Conservation (phyloP, 352 stramenopile genomes). For the Phytophthora fragariae region DNA sequence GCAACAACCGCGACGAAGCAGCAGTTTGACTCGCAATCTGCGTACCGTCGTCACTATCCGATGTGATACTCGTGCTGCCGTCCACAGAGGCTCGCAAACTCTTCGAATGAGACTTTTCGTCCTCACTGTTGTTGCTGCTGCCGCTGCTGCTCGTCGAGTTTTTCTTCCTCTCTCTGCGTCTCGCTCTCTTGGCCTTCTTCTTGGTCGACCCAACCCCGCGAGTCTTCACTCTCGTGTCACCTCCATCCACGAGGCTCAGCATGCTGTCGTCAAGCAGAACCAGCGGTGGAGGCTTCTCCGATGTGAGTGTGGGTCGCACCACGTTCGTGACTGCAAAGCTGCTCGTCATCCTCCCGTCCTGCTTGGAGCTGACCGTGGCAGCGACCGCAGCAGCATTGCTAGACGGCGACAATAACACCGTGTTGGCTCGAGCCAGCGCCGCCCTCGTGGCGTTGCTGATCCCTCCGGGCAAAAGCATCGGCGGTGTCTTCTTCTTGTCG, state of each 20-base stretch:
- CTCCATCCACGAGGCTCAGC: slow-evolving; percentile 22
- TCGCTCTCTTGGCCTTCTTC: slow-evolving; percentile 36
- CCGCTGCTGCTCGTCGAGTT: slow-evolving; percentile 1
- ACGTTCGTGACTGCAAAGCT: neutral
- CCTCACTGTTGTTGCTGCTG: slow-evolving; percentile 37
- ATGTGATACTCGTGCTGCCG: slow-evolving; percentile 13
- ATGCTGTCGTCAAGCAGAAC: slow-evolving; percentile 44
- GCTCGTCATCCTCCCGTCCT: slow-evolving; percentile 9
- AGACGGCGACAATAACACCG: slow-evolving; percentile 37
- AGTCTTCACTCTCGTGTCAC: neutral
- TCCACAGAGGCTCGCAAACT: neutral
- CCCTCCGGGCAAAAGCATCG: slow-evolving; percentile 1
- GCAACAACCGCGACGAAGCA: slow-evolving; percentile 39
- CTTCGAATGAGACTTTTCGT: slow-evolving; percentile 21
- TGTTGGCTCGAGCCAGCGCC: slow-evolving; percentile 17
- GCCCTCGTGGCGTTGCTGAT: slow-evolving; percentile 7
- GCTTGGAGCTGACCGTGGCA: slow-evolving; percentile 19
- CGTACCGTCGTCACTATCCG: slow-evolving; percentile 22
- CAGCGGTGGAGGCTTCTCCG: slow-evolving; percentile 23
- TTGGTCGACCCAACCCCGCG: slow-evolving; percentile 9
- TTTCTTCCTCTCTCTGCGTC: slow-evolving; percentile 25
- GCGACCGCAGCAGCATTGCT: slow-evolving; percentile 28
- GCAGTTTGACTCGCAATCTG: slow-evolving; percentile 6
- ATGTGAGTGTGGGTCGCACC: slow-evolving; percentile 2
- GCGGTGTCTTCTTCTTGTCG: slow-evolving; percentile 11